A percentile compares a stretch with the other conserved stretches of the same genome.
Evolutionary conservation across 140 eudicot genomes (phyloP).

Genomic region (Anethum foeniculum): DNA sequence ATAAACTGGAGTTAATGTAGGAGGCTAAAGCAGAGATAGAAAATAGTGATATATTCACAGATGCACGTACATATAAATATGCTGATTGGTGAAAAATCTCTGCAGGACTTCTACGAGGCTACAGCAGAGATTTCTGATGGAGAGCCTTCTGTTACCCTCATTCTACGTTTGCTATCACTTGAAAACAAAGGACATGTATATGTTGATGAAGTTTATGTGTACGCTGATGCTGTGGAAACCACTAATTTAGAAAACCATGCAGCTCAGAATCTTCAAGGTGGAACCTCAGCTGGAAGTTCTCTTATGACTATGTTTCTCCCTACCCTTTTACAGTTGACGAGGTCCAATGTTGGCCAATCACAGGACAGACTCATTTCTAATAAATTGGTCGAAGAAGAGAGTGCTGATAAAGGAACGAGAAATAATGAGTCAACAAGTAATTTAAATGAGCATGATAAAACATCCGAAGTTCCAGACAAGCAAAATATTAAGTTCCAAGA

Average conservation of each 20-base stretch:
- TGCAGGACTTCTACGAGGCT: conserved; percentile 83
- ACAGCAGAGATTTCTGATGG: conserved; percentile 89
- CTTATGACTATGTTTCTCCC: conserved; percentile 88
- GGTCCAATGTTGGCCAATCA: conserved; percentile 32
- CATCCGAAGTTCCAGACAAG: background rate
- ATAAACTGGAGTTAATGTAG: background rate
- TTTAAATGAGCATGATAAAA: conserved; percentile 14
- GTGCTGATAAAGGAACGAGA: conserved; percentile 19
- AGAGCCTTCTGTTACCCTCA: conserved; percentile 61
- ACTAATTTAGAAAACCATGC: conserved; percentile 30
- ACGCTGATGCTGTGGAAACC: conserved; percentile 53
- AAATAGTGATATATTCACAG: background rate
- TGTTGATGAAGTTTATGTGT: conserved; percentile 75
- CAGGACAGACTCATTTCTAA: conserved; percentile 29
- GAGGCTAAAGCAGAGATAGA: background rate
- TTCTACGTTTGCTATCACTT: conserved; percentile 70
- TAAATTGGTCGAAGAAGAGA: conserved; percentile 19
- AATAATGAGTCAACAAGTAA: conserved; percentile 18
- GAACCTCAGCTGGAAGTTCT: conserved; percentile 43
- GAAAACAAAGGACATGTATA: conserved; percentile 46
- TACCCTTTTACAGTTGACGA: conserved; percentile 66
- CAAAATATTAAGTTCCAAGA: conserved; percentile 19
- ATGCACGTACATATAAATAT: background rate
- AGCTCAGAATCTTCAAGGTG: conserved; percentile 9
- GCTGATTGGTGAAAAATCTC: conserved; percentile 13